These are phyloP conservation scores for Blechomonas ayalai DNA, from an alignment of 208 protist species.

Conservation along the genomic window DNA sequence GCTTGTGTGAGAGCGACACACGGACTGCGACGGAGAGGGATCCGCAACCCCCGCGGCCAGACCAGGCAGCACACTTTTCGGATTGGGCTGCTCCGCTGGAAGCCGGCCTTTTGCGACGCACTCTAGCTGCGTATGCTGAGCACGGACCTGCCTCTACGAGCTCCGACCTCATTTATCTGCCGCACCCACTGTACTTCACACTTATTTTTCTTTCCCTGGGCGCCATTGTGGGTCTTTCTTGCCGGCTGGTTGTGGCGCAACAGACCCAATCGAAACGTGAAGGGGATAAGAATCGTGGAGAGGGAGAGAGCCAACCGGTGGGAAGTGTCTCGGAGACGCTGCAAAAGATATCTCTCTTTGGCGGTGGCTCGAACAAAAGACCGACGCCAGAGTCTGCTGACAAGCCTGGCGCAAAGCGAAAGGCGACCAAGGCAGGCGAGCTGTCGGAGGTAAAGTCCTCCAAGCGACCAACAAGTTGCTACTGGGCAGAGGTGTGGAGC, in stretches of 20 bases:
- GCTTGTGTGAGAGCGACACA: too few relatives aligned
- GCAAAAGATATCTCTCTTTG: constrained; percentile 35
- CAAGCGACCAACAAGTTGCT: constrained; percentile 65
- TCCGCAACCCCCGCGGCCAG: neutral
- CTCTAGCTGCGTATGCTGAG: constrained; percentile 10
- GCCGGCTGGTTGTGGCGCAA: constrained; percentile 32
- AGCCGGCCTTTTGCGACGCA: constrained; percentile 5
- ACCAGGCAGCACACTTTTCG: constrained; percentile 16
- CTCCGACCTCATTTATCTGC: constrained; percentile 10
- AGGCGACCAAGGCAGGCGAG: constrained; percentile 2
- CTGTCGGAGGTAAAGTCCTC: constrained; percentile 22
- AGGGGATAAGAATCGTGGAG: constrained; percentile 2
- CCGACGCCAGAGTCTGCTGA: neutral
- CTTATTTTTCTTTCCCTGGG: constrained; percentile 49
- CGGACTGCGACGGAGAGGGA: neutral
- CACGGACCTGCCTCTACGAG: too few relatives aligned
- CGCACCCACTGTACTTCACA: constrained; percentile 45
- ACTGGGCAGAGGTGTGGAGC: constrained; percentile 88
- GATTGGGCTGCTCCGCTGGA: constrained; percentile 14
- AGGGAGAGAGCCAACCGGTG: constrained; percentile 1
- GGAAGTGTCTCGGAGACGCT: constrained; percentile 1
- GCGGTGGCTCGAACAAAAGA: constrained; percentile 15
- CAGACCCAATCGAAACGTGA: constrained; percentile 1
- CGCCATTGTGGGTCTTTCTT: constrained; percentile 26
- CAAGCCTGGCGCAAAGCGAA: too few relatives aligned